Percentiles rank a stretch among this genome's conserved stretches.
phyloP scores from a whole-genome alignment of 1,139 yeast species.

The Taphrina flavorubra region DNA sequence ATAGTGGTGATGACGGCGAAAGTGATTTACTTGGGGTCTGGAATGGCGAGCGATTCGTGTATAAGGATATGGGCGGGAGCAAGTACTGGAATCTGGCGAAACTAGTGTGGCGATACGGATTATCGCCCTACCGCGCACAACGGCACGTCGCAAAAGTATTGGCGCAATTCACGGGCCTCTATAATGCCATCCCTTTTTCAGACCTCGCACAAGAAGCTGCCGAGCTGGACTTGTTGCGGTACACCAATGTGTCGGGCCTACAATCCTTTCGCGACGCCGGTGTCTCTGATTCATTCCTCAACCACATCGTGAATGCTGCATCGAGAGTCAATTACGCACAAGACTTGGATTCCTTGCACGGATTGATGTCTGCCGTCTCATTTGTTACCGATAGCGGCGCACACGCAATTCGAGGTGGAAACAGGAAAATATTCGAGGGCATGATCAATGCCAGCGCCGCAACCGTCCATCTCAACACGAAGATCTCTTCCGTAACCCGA shows the following conservation, averaged over 20 bases:
- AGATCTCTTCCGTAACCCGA: slow-evolving; percentile 48
- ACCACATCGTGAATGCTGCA: slow-evolving; percentile 53
- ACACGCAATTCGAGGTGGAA: slow-evolving; percentile 54
- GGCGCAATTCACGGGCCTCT: slow-evolving; percentile 5
- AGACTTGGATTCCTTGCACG: slow-evolving; percentile 53
- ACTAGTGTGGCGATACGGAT: slow-evolving; percentile 51
- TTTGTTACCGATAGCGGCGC: slow-evolving; percentile 52
- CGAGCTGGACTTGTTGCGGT: slow-evolving; percentile 48
- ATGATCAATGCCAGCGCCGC: slow-evolving; percentile 54
- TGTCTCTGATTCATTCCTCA: slow-evolving; percentile 45
- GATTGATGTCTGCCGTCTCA: slow-evolving; percentile 54
- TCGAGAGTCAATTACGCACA: slow-evolving; percentile 57
- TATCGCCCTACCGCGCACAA: slow-evolving; percentile 34
- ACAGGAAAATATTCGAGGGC: slow-evolving; percentile 54
- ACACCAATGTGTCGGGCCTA: slow-evolving; percentile 50
- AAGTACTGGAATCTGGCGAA: slow-evolving; percentile 44
- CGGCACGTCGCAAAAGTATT: slow-evolving; percentile 10
- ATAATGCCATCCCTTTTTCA: slow-evolving; percentile 50
- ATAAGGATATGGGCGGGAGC: slow-evolving; percentile 43
- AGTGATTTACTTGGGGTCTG: slow-evolving; percentile 52
- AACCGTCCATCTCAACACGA: slow-evolving; percentile 48
- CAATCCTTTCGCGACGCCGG: slow-evolving; percentile 36
- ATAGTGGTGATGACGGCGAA: no score
- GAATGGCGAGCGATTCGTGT: slow-evolving; percentile 53
- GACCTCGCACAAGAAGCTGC: slow-evolving; percentile 46